These are phyloP conservation scores for Dryas integrifolia DNA, from an alignment of 331 rosid species.

Conservation along the genomic window DNA sequence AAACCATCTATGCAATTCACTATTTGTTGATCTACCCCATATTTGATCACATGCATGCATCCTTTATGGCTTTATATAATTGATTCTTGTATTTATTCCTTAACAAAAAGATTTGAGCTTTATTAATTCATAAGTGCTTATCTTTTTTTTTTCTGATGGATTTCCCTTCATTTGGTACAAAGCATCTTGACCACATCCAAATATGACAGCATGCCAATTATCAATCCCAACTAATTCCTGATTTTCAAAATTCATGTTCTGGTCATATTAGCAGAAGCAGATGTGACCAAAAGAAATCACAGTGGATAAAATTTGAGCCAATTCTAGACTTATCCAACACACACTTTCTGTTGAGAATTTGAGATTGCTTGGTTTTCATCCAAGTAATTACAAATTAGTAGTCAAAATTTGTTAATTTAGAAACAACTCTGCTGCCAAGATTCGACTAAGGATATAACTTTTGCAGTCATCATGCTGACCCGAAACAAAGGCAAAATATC, in stretches of 20 bases:
- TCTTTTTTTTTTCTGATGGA: not conserved
- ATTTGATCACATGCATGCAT: no score
- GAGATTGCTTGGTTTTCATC: not conserved
- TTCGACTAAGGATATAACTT: not conserved
- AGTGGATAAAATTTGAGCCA: not conserved
- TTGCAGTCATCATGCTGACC: slow-evolving; percentile 11
- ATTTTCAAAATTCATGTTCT: not conserved
- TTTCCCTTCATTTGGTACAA: slow-evolving; percentile 14
- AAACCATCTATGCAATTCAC: no score
- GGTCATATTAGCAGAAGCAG: not conserved
- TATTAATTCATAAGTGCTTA: not conserved
- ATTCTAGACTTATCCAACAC: not conserved
- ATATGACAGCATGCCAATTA: slow-evolving; percentile 8
- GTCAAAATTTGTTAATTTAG: slow-evolving; percentile 5
- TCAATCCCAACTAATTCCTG: not conserved
- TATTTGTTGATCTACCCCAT: no score
- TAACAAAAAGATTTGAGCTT: no score
- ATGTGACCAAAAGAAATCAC: not conserved
- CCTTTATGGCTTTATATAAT: no score
- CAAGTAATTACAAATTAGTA: not conserved
- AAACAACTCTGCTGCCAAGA: not conserved
- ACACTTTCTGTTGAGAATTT: not conserved
- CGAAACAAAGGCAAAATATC: not conserved
- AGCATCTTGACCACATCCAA: not conserved
- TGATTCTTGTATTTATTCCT: no score